Percentiles rank a stretch among this genome's conserved stretches.
Evolutionary conservation across 306 rosid species (phyloP).

Genomic region (Rosa lucieae): DNA sequence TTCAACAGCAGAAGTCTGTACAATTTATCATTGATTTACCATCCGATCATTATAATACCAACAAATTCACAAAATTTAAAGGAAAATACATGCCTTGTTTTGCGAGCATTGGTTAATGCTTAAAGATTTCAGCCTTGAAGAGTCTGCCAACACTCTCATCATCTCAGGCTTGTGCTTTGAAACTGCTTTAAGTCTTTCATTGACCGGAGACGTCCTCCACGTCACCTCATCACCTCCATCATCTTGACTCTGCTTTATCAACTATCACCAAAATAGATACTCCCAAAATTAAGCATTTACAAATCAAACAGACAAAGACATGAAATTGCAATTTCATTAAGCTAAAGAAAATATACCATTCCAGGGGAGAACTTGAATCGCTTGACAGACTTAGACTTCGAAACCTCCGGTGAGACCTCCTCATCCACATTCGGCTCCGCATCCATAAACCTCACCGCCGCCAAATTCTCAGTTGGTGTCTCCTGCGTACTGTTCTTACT

Average conservation of each 20-base stretch:
- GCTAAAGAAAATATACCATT: constrained; percentile 49
- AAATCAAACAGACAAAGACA: not conserved
- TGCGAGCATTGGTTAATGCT: constrained; percentile 47
- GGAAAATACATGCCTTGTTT: constrained; percentile 50
- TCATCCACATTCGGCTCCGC: constrained; percentile 30
- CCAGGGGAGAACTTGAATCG: constrained; percentile 93
- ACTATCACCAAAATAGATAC: constrained; percentile 40
- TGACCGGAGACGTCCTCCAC: constrained; percentile 92
- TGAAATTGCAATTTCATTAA: not conserved
- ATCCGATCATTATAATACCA: not conserved
- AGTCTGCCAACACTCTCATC: constrained; percentile 68
- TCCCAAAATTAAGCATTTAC: constrained; percentile 10
- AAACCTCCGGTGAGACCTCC: constrained; percentile 56
- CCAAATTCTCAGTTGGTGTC: constrained; percentile 42
- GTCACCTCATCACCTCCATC: constrained; percentile 79
- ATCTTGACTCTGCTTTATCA: constrained; percentile 92
- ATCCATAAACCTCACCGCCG: constrained; percentile 4
- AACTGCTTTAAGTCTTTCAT: constrained; percentile 79
- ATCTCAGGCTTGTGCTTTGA: constrained; percentile 68
- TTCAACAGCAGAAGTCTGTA: constrained; percentile 48
- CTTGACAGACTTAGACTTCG: constrained; percentile 54
- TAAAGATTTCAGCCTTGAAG: constrained; percentile 61
- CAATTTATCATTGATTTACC: constrained; percentile 28
- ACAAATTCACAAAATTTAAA: not conserved
- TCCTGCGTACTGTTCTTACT: constrained; percentile 10